A percentile compares a stretch with the other conserved stretches of the same genome.
These are phyloP conservation scores for Galeopsis tetrahit DNA, from an alignment of 257 asterid genomes.

Conservation along the genomic window DNA sequence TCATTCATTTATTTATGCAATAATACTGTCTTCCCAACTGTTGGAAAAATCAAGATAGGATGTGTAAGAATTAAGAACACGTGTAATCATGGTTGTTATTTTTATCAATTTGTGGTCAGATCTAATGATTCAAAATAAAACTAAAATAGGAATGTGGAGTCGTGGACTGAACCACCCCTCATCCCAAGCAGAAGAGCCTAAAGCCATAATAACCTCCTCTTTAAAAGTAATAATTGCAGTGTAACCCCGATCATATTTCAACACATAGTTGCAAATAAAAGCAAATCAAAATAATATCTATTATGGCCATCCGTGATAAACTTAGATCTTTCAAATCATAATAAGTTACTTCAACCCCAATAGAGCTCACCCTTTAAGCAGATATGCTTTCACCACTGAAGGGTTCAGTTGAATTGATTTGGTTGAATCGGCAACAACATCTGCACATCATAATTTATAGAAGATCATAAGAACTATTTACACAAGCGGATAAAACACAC, in stretches of 20 bases:
- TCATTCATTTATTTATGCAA: not conserved
- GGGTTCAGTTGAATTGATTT: constrained; percentile 78
- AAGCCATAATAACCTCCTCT: not conserved
- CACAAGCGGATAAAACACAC: constrained; percentile 23
- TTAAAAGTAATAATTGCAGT: not conserved
- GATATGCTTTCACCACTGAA: constrained; percentile 75
- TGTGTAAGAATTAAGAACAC: too few relatives aligned
- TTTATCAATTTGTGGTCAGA: too few relatives aligned
- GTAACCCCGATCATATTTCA: not conserved
- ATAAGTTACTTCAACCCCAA: too few relatives aligned
- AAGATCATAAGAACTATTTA: not conserved
- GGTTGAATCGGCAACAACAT: constrained; percentile 87
- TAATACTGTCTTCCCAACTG: not conserved
- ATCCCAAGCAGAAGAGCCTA: not conserved
- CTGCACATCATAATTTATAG: constrained; percentile 45
- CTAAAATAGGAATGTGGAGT: not conserved
- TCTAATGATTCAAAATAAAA: too few relatives aligned
- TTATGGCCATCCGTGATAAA: not conserved
- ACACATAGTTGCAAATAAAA: not conserved
- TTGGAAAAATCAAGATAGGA: not conserved
- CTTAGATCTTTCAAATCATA: not conserved
- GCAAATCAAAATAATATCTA: not conserved
- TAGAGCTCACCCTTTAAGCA: constrained; percentile 88
- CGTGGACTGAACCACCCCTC: not conserved
- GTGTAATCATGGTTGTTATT: too few relatives aligned